A percentile compares a stretch with the other conserved stretches of the same genome.
These are phyloP conservation scores for Suhomyces tanzawaensis DNA, from an alignment of 805 yeast genomes.

Conservation along the genomic window DNA sequence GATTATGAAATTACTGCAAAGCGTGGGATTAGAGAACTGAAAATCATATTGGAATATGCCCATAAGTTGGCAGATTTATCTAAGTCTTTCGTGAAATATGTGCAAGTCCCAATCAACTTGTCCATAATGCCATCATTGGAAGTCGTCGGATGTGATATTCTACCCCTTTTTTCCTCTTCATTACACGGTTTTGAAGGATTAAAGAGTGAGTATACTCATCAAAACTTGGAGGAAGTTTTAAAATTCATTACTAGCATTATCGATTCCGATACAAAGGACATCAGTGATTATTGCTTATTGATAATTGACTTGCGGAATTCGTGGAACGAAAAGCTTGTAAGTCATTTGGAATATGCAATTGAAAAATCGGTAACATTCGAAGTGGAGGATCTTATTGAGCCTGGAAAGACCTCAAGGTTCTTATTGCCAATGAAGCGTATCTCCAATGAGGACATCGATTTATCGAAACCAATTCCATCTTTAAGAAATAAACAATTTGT, in stretches of 20 bases:
- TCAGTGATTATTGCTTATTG: conserved; percentile 58
- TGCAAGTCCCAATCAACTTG: conserved; percentile 66
- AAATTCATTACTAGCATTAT: conserved; percentile 25
- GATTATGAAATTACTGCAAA: conserved; percentile 66
- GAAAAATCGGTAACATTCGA: conserved; percentile 20
- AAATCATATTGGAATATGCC: conserved; percentile 62
- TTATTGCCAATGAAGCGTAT: conserved; percentile 69
- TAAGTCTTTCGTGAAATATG: conserved; percentile 44
- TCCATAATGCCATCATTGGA: conserved; percentile 75
- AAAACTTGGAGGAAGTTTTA: conserved; percentile 28
- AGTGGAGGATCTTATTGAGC: conserved; percentile 28
- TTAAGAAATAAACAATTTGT: conserved; percentile 69
- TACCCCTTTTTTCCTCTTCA: conserved; percentile 48
- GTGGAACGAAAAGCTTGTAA: conserved; percentile 58
- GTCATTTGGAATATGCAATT: conserved; percentile 31
- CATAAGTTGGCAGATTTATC: conserved; percentile 23
- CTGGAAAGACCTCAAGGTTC: conserved; percentile 46
- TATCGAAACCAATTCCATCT: conserved; percentile 64
- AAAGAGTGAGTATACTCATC: not conserved
- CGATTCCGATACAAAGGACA: conserved; percentile 19
- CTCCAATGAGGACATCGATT: conserved; percentile 38
- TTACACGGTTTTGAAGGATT: conserved; percentile 16
- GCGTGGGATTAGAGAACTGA: conserved; percentile 66
- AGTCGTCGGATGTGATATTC: conserved; percentile 69
- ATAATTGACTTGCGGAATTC: conserved; percentile 78